Evolutionary conservation across 805 yeast species (phyloP), one percentile per base, ranked within the genome.

Genomic region (Candida methanosorbosa): DNA sequence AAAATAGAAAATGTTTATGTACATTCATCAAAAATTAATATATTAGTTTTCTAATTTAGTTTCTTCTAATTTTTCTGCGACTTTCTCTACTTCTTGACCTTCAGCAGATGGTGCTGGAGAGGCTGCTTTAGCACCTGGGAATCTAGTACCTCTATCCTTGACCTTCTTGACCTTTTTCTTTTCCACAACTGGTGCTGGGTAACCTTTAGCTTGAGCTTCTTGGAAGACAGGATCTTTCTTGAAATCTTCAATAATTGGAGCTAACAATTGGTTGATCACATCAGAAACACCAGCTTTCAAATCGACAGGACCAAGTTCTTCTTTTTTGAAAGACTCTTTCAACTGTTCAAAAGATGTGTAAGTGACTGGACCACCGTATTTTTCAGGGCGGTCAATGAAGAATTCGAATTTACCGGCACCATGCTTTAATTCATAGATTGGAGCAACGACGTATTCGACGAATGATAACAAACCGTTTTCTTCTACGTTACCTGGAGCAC

Each of bases 401-500:
- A 92, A 85, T 34, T 68, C 63, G 46, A 86, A 82, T 30, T 59
- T 58, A 16, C 70, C 75, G 25, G 66, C 64, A 23, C 72, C 82
- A 24, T 67, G 44, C 57, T 81, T 78, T 52, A 90, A 70, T 57
- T 78, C 88, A 52, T 84, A 79, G 44, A 88, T 79, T 45, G 98
- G 98, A 41, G 78, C 78, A 32, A 90, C 59, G 33, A 90, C 96
- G 51, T 69, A 77, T 59, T 90, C 82, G 38, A 88, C 65, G 54
- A 92, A 90, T 0, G 97, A 75, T 38, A 92, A 64, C 39, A 92
- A 66, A 26, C 98, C 98, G 54, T 92, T 92, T 44, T 83, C 94
- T 48, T 81, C 92, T 29, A 87, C 79, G 42, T 70, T 79, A 52
- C 97, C 97, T 18, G 97, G 96, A 18, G 95, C 88, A 66, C 97